phyloP scores from a whole-genome alignment of 768 basidiomycete species.

The Calocera viscosa region DNA sequence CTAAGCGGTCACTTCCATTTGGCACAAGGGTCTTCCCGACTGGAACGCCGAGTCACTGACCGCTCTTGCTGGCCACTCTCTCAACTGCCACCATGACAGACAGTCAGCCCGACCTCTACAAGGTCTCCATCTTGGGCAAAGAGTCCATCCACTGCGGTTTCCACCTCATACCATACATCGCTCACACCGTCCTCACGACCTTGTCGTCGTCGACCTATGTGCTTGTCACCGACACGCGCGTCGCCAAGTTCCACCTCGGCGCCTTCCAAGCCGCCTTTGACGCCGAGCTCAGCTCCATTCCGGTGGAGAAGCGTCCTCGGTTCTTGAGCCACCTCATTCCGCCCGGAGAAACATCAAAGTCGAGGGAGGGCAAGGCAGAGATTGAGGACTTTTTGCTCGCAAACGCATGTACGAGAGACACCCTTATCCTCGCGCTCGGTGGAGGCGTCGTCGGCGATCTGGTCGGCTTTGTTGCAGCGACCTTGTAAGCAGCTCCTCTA shows the following conservation, averaged over 20 bases:
- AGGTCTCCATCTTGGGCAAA: slow-evolving; percentile 71
- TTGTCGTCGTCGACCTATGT: slow-evolving; percentile 78
- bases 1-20: too few species aligned
- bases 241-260: slow-evolving; percentile 66
- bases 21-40: too few species aligned
- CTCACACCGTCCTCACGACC: slow-evolving; percentile 50
- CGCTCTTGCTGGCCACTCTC: too few species aligned
- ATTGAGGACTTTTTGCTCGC: slow-evolving; percentile 88
- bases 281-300: slow-evolving; percentile 27
- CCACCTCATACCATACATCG: slow-evolving; percentile 80
- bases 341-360: slow-evolving; percentile 90
- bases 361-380: slow-evolving; percentile 76
- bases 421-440: slow-evolving; percentile 83
- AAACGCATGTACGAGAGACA: slow-evolving; percentile 83
- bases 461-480: slow-evolving; percentile 91
- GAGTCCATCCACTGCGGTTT: slow-evolving; percentile 90
- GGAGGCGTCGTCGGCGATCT: slow-evolving; percentile 97
- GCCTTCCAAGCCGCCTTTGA: slow-evolving; percentile 57
- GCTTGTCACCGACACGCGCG: slow-evolving; percentile 82
- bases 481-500: slow-evolving; percentile 56
- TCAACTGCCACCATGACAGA: neutral
- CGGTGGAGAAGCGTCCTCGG: slow-evolving; percentile 26
- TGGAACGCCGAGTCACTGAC: too few species aligned
- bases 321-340: slow-evolving; percentile 68
- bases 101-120: slow-evolving; percentile 41